Base-by-base conservation (phyloP, 441 rosid genomes). In the Euphorbia schlechtendalii region DNA sequence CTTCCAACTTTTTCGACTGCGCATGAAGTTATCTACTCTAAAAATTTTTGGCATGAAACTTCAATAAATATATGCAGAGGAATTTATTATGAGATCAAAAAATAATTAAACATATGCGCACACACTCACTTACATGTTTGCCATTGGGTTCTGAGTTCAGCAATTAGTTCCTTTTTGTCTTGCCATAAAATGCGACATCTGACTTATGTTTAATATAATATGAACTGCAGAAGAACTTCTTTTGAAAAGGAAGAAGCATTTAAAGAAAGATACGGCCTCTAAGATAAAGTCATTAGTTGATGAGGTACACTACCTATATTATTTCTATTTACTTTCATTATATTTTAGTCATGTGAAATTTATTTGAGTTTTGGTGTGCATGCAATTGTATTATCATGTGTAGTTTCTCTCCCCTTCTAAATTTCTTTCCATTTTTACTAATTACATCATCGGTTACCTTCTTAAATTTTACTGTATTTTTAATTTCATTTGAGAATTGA, bases 181-280 rank as follows among this genome's bases (percentile, higher is more conserved):
- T n/a, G n/a, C n/a, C n/a, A n/a, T n/a, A n/a, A n/a, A 45, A 43
- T 27, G 18, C 51, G 46, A 25, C 22, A 18, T 61, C 12, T 60
- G 43, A 57, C 53, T 77, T 22, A 74, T 60, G 30, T 51, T 73
- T 63, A 48, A 52, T 67, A 55, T 55, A n/a, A 43, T 76, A 22
- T 70, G 68, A 68, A 73, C 63, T 74, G 85, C 96, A 94, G 99
- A 86, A 41, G 98, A 94, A 81, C 98, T 94, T 82, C 80, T 73
- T 69, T 80, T 86, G 71, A 94, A 90, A 77, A 81, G 99, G 80
- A 94, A 86, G 83, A 94, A 89, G 74, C 97, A 89, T 76, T 78
- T 94, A 80, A 94, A 87, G 90, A 94, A 94, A 84, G 92, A 91
- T 79, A 84, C 92, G 21, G 94, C 97, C 71, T 83, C 89, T 52